Evolutionary conservation across 2,329 filamentous ascomycete genomes (phyloP).

Genomic region (Diaporthe citri): DNA sequence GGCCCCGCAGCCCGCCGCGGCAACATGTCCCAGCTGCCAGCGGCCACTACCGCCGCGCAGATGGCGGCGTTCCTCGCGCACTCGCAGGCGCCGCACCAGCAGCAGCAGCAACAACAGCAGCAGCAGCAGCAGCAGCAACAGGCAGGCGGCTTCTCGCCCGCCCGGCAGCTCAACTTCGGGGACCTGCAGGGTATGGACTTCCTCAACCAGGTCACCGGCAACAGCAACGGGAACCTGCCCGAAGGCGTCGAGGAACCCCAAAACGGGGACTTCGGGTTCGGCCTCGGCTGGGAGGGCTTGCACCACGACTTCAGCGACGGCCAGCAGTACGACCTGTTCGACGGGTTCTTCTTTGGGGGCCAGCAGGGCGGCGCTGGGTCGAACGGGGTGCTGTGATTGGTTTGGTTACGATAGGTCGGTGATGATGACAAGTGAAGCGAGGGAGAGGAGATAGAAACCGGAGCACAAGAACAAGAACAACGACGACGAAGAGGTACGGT

Average conservation of each 20-base stretch:
- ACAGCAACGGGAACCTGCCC: constrained; percentile 39
- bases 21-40: constrained; percentile 43
- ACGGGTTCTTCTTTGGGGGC: constrained; percentile 79
- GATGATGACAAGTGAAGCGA: not conserved
- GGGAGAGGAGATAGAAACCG: no score
- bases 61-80: constrained; percentile 36
- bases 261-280: constrained; percentile 69
- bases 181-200: constrained; percentile 69
- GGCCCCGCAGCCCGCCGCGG: constrained; percentile 44
- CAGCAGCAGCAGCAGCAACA: constrained; percentile 52
- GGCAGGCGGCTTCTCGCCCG: constrained; percentile 42
- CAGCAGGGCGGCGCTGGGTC: constrained; percentile 55
- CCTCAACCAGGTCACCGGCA: constrained; percentile 52
- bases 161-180: constrained; percentile 52
- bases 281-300: constrained; percentile 73
- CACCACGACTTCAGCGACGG: constrained; percentile 73
- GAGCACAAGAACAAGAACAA: no score
- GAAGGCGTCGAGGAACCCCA: constrained; percentile 34
- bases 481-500: not conserved
- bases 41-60: constrained; percentile 45
- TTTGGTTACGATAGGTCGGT: not conserved
- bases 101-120: constrained; percentile 51
- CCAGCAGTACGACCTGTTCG: constrained; percentile 75
- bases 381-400: constrained; percentile 39
- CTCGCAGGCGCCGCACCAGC: constrained; percentile 19